These are phyloP conservation scores for Posidonia australis DNA, from an alignment of 106 monocot genomes.

Conservation along the genomic window DNA sequence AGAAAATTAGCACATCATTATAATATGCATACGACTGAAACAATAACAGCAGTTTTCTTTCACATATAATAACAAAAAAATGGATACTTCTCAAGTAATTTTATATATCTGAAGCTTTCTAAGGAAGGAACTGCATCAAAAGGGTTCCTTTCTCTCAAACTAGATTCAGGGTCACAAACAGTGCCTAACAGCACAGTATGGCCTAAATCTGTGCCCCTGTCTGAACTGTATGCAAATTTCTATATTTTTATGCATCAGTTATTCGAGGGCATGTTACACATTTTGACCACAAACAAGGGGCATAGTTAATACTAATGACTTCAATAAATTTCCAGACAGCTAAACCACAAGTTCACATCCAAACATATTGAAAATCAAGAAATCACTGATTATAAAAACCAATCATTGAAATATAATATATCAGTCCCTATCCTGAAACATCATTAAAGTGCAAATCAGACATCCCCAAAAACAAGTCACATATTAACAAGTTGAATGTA, in stretches of 20 bases:
- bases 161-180: not conserved
- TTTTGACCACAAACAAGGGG: not conserved
- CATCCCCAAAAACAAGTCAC: not conserved
- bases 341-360: not conserved
- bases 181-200: not conserved
- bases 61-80: not conserved
- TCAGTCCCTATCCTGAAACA: not conserved
- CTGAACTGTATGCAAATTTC: conserved; percentile 1
- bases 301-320: no score
- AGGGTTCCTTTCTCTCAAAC: not conserved
- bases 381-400: not conserved
- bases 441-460: no score
- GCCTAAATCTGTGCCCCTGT: conserved; percentile 1
- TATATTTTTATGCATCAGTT: not conserved
- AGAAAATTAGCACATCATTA: not conserved
- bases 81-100: not conserved
- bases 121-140: not conserved
- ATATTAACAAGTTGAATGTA: not conserved
- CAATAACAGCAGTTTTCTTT: not conserved
- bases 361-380: not conserved
- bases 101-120: not conserved
- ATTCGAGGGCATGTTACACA: not conserved
- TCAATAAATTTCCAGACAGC: no score
- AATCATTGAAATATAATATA: not conserved
- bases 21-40: no score